A percentile compares a stretch with the other conserved stretches of the same genome.
These are phyloP conservation scores for Actinomortierella ambigua DNA, from an alignment of 371 early-diverging fungal species.

Conservation along the genomic window DNA sequence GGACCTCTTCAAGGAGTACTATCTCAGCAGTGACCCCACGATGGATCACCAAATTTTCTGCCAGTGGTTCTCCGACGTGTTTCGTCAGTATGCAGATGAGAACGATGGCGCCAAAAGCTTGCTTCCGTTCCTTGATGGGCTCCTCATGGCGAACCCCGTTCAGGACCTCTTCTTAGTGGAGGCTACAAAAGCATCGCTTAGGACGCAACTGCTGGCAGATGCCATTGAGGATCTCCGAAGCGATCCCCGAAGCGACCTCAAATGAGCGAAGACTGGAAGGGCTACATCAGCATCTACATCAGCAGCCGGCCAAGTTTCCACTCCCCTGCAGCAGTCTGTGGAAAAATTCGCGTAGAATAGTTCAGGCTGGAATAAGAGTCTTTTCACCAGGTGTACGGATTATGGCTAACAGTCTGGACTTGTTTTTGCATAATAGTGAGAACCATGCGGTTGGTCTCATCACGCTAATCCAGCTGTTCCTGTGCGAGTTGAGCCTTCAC, in stretches of 20 bases:
- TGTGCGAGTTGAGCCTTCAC: too few relatives aligned
- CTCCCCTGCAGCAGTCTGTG: not conserved
- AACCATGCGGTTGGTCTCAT: too few relatives aligned
- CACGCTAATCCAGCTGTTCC: too few relatives aligned
- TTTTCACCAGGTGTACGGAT: too few relatives aligned
- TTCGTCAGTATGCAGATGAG: not conserved
- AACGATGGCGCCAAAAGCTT: not conserved
- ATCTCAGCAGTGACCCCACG: too few relatives aligned
- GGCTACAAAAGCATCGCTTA: not conserved
- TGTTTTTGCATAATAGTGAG: too few relatives aligned
- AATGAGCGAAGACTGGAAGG: not conserved
- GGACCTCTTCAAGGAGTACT: too few relatives aligned
- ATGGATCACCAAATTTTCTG: too few relatives aligned
- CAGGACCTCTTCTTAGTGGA: not conserved
- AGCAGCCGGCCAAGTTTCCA: not conserved
- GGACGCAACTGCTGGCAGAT: not conserved
- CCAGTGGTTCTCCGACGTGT: not conserved
- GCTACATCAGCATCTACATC: not conserved
- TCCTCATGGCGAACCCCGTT: not conserved
- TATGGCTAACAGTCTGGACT: too few relatives aligned
- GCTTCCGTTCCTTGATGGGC: not conserved
- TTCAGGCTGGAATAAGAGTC: too few relatives aligned
- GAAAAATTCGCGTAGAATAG: too few relatives aligned
- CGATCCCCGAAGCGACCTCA: too few relatives aligned
- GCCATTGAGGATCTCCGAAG: not conserved